Evolutionary conservation across 1,139 yeast species (phyloP).

Genomic region (Fermentozyma sake): DNA sequence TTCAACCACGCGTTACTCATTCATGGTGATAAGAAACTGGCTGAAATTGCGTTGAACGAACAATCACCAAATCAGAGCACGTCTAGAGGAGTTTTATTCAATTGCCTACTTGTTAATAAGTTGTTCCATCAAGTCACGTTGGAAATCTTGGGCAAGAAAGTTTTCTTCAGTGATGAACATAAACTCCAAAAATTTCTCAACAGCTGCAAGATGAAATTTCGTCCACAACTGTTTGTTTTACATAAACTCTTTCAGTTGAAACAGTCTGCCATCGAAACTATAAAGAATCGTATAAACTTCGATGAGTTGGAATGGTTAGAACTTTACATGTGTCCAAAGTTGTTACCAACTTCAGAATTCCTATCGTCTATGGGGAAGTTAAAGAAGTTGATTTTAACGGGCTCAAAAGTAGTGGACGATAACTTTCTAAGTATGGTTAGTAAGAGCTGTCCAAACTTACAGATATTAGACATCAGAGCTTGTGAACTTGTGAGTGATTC

Average conservation of each 20-base stretch:
- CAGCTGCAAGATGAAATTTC: constrained; percentile 4
- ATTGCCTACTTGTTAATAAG: constrained; percentile 65
- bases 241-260: constrained; percentile 33
- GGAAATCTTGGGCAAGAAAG: constrained; percentile 49
- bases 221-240: constrained; percentile 31
- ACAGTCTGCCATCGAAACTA: constrained; percentile 22
- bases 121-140: constrained; percentile 57
- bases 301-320: constrained; percentile 63
- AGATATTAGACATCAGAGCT: constrained; percentile 73
- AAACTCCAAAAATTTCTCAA: constrained; percentile 44
- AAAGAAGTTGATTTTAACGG: constrained; percentile 66
- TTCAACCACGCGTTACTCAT: constrained; percentile 49
- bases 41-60: constrained; percentile 47
- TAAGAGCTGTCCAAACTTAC: constrained; percentile 53
- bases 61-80: constrained; percentile 1
- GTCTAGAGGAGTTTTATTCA: constrained; percentile 27
- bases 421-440: constrained; percentile 49
- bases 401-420: constrained; percentile 66
- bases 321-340: constrained; percentile 75
- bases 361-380: constrained; percentile 25
- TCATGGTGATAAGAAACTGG: constrained; percentile 49
- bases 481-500: constrained; percentile 76
- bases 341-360: constrained; percentile 53
- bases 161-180: constrained; percentile 49
- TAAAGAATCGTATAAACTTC: constrained; percentile 30